Percentiles rank a stretch among this genome's conserved stretches.
phyloP scores from a whole-genome alignment of 2,329 filamentous ascomycete genomes.

The Penicillium sp. region DNA sequence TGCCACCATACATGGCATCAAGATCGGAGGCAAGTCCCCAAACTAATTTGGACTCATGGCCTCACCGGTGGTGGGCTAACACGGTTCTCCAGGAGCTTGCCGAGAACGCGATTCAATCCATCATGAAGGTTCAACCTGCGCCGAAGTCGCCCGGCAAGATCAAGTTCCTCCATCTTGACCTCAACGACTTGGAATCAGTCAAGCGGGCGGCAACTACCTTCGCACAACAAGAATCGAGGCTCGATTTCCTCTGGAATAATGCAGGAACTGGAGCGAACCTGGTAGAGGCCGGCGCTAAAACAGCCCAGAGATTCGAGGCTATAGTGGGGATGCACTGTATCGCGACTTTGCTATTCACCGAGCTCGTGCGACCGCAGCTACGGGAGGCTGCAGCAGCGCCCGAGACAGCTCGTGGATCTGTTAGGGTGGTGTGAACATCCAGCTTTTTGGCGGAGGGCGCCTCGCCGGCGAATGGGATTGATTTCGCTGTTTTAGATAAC shows the following conservation, averaged over 20 bases:
- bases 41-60: neutral
- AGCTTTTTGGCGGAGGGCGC: constrained; percentile 15
- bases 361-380: constrained; percentile 37
- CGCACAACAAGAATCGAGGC: constrained; percentile 29
- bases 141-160: neutral
- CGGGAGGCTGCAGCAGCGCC: constrained; percentile 24
- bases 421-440: constrained; percentile 36
- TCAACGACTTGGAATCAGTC: constrained; percentile 22
- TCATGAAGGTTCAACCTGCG: constrained; percentile 29
- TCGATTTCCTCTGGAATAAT: constrained; percentile 45
- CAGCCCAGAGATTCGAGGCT: constrained; percentile 32
- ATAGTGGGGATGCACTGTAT: constrained; percentile 43
- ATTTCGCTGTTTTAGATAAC: constrained; percentile 11
- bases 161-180: constrained; percentile 48
- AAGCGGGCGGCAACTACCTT: constrained; percentile 32
- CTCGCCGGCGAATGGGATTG: constrained; percentile 3
- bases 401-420: constrained; percentile 14
- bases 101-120: constrained; percentile 43
- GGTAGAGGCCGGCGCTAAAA: constrained; percentile 32
- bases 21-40: constrained; percentile 32
- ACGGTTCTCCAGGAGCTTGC: constrained; percentile 39
- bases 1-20: constrained; percentile 53
- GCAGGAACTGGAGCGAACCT: constrained; percentile 32
- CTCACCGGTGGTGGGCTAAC: neutral
- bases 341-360: constrained; percentile 40